Percentiles rank a stretch among this genome's conserved stretches.
Evolutionary conservation across 108 stramenopile genomes (phyloP).

Genomic region (Chaetoceros muelleri): DNA sequence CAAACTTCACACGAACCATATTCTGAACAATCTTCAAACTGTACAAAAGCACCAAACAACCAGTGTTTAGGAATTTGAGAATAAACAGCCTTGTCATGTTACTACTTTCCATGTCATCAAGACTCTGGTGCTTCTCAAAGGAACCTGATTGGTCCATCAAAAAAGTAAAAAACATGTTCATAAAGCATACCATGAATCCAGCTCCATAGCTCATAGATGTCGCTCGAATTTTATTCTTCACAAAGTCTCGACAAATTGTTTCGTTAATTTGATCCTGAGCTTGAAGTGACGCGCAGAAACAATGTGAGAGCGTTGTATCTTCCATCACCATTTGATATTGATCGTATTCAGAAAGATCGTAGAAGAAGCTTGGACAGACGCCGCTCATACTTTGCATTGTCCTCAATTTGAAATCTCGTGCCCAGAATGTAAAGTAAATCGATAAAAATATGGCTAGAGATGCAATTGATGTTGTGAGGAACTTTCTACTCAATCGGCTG

Average conservation of each 20-base stretch:
- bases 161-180: slow-evolving; percentile 36
- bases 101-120: slow-evolving; percentile 34
- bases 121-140: slow-evolving; percentile 46
- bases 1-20: slow-evolving; percentile 19
- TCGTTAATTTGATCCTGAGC: slow-evolving; percentile 22
- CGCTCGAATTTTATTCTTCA: slow-evolving; percentile 8
- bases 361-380: slow-evolving; percentile 26
- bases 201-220: slow-evolving; percentile 32
- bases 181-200: slow-evolving; percentile 28
- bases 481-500: slow-evolving; percentile 27
- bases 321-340: slow-evolving; percentile 18
- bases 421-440: slow-evolving; percentile 31
- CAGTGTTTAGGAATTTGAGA: slow-evolving; percentile 45
- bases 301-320: slow-evolving; percentile 23
- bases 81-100: slow-evolving; percentile 45
- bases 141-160: slow-evolving; percentile 34
- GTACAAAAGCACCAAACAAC: slow-evolving; percentile 37
- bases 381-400: slow-evolving; percentile 16
- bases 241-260: slow-evolving; percentile 24
- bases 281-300: slow-evolving; percentile 30
- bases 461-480: slow-evolving; percentile 31
- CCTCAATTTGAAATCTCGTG: slow-evolving; percentile 33
- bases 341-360: slow-evolving; percentile 10
- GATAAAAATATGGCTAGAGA: slow-evolving; percentile 34
- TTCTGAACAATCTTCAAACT: slow-evolving; percentile 27